Evolutionary conservation across 352 stramenopile species (phyloP).

Genomic region (Globisporangium perplexum): DNA sequence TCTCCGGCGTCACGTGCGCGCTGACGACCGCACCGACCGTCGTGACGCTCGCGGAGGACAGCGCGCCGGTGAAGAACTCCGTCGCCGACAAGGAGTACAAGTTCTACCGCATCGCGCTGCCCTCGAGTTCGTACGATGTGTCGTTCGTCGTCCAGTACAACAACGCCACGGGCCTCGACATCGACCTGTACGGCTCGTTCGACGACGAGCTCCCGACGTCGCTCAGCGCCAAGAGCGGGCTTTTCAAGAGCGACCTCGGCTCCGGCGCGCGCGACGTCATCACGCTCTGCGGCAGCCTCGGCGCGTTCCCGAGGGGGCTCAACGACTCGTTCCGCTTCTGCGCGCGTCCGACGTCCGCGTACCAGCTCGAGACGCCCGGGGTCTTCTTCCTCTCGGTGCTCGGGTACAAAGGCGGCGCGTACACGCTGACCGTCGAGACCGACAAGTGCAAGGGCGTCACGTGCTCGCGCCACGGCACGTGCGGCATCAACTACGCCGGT

Average conservation of each 20-base stretch:
- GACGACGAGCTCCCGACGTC: conserved; percentile 50
- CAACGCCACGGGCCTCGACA: conserved; percentile 20
- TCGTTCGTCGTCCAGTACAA: conserved; percentile 49
- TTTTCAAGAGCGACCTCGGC: conserved; percentile 54
- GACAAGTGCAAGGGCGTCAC: conserved; percentile 62
- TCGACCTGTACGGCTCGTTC: conserved; percentile 76
- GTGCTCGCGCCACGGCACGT: conserved; percentile 54
- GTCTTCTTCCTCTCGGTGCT: conserved; percentile 71
- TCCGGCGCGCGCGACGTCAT: conserved; percentile 42
- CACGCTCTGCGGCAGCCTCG: conserved; percentile 59
- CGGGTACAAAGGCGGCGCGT: conserved; percentile 35
- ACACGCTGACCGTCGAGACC: conserved; percentile 41
- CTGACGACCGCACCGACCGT: conserved; percentile 15
- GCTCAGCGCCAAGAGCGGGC: conserved; percentile 28
- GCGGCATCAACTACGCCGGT: conserved; percentile 53
- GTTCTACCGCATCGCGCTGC: conserved; percentile 64
- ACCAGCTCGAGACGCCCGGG: conserved; percentile 46
- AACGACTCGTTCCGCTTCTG: conserved; percentile 60
- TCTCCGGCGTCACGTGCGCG: conserved; percentile 35
- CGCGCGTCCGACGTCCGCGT: conserved; percentile 36
- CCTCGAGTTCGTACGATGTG: conserved; percentile 60
- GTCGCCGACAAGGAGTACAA: conserved; percentile 51
- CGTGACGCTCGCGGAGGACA: conserved; percentile 21
- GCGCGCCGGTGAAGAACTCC: conserved; percentile 13
- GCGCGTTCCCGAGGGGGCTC: conserved; percentile 50